These are phyloP conservation scores for Penicillium corylophilum DNA, from an alignment of 2,329 filamentous ascomycete species.

Conservation along the genomic window DNA sequence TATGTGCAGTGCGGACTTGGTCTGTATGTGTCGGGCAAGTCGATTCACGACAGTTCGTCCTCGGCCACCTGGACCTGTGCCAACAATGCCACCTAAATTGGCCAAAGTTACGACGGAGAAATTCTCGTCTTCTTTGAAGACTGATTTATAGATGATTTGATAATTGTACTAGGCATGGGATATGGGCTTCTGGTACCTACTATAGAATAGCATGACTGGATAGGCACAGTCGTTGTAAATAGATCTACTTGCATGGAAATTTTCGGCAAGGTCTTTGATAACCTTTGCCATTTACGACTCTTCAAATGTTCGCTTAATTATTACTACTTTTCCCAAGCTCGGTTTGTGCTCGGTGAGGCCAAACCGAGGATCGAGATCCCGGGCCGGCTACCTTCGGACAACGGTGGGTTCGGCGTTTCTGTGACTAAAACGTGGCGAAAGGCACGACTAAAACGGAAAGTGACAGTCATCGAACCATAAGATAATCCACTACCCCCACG, in stretches of 20 bases:
- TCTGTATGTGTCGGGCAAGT: slow-evolving; percentile 41
- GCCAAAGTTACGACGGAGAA: neutral
- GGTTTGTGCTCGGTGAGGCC: neutral
- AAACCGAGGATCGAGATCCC: neutral
- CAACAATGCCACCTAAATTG: slow-evolving; percentile 30
- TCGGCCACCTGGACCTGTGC: slow-evolving; percentile 41
- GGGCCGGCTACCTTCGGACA: neutral
- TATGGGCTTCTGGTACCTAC: neutral
- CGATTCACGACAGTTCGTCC: slow-evolving; percentile 35
- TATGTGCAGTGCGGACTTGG: slow-evolving; percentile 39
- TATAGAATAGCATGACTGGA: slow-evolving; percentile 9
- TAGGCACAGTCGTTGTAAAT: slow-evolving; percentile 13
- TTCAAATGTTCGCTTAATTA: neutral
- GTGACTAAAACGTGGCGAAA: neutral
- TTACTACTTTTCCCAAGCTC: too few relatives aligned
- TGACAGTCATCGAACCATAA: neutral
- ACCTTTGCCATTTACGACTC: neutral
- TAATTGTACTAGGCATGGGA: neutral
- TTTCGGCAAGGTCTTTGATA: neutral
- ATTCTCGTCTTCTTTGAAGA: neutral
- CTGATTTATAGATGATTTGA: slow-evolving; percentile 5
- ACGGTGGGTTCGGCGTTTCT: neutral
- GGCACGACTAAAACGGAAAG: neutral
- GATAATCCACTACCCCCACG: neutral
- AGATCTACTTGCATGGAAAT: neutral